Conservation (phyloP, 495 filamentous ascomycete genomes). For the Glonium stellatum region DNA sequence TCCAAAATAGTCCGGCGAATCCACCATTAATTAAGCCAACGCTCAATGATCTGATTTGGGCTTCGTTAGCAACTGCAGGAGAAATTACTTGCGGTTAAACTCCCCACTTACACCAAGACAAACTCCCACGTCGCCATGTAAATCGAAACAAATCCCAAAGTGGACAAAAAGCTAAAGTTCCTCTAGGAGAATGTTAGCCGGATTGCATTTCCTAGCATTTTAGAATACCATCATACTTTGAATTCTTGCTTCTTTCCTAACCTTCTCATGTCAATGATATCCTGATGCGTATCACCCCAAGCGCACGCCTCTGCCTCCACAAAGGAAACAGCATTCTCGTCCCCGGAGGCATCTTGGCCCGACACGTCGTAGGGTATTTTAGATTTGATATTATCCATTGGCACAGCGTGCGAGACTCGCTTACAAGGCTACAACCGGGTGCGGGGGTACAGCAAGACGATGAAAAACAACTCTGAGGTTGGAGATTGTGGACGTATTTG, state of each 20-base stretch:
- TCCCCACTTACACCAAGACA: conserved; percentile 20
- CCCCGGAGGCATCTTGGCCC: not conserved
- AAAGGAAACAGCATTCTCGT: not conserved
- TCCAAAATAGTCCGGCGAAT: conserved; percentile 52
- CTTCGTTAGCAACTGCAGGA: conserved; percentile 30
- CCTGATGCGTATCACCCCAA: conserved; percentile 20
- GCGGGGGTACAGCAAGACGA: too few relatives aligned
- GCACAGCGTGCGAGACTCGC: too few relatives aligned
- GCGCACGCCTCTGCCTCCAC: not conserved
- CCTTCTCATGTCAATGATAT: conserved; percentile 32
- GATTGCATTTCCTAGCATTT: too few relatives aligned
- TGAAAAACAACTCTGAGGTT: not conserved
- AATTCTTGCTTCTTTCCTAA: conserved; percentile 37
- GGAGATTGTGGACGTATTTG: not conserved
- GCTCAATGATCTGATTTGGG: conserved; percentile 26
- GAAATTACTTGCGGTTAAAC: not conserved
- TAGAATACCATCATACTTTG: not conserved
- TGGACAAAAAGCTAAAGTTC: conserved; percentile 28
- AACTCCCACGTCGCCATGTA: conserved; percentile 34
- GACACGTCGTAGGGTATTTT: not conserved
- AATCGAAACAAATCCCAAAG: conserved; percentile 33
- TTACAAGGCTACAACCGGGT: too few relatives aligned
- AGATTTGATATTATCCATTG: too few relatives aligned
- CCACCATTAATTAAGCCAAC: conserved; percentile 49
- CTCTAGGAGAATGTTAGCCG: conserved; percentile 3